Percentiles rank a stretch among this genome's conserved stretches.
Conservation (phyloP, 768 basidiomycete species). For the Lactarius akahatsu region DNA sequence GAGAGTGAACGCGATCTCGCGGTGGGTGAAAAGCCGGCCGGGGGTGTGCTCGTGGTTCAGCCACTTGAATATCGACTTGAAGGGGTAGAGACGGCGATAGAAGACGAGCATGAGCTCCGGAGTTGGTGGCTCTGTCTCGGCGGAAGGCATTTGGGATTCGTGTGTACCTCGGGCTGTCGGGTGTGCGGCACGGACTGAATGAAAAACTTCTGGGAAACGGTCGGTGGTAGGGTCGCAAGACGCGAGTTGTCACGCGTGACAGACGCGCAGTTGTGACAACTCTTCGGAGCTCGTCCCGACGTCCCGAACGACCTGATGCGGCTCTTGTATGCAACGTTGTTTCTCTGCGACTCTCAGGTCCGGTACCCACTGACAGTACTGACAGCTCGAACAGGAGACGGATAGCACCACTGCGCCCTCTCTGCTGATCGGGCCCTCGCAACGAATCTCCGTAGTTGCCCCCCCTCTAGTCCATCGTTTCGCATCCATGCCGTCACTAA, state of each 20-base stretch:
- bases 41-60: constrained; percentile 87
- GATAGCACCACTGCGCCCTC: background rate
- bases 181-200: background rate
- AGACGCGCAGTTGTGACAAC: constrained; percentile 12
- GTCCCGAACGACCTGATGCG: background rate
- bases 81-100: constrained; percentile 91
- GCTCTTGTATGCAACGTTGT: background rate
- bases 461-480: constrained; percentile 6
- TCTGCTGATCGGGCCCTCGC: background rate
- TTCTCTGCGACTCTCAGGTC: background rate
- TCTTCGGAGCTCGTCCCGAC: constrained; percentile 6
- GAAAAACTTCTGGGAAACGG: background rate
- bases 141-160: constrained; percentile 21
- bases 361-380: background rate
- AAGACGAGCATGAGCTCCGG: constrained; percentile 73
- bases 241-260: constrained; percentile 27
- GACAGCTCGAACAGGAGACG: background rate
- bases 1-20: constrained; percentile 95
- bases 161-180: constrained; percentile 4
- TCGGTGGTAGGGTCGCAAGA: background rate
- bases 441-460: constrained; percentile 10
- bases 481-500: constrained; percentile 5
- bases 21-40: constrained; percentile 80
- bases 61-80: constrained; percentile 92
- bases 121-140: constrained; percentile 35